Conservation (phyloP, 2,329 filamentous ascomycete genomes). For the Alternaria infectoria region DNA sequence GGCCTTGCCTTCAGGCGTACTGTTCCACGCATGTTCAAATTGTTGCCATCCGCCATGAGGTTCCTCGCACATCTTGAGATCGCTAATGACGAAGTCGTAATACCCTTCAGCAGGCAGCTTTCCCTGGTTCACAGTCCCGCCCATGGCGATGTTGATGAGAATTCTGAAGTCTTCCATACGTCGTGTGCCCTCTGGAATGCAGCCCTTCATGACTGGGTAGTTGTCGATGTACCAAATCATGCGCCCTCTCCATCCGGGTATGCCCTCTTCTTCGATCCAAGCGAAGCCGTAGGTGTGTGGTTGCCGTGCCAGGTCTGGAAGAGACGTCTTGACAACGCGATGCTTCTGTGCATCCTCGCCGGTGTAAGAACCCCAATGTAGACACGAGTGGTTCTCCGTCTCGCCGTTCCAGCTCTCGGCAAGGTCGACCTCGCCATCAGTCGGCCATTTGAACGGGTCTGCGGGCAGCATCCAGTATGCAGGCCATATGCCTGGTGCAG, state of each 20-base stretch:
- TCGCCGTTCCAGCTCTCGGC: slow-evolving; percentile 68
- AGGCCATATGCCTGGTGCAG: slow-evolving; percentile 65
- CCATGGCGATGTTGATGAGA: slow-evolving; percentile 68
- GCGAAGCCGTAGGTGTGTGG: slow-evolving; percentile 63
- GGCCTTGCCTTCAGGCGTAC: slow-evolving; percentile 40
- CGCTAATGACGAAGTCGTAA: slow-evolving; percentile 64
- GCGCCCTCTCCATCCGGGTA: slow-evolving; percentile 52
- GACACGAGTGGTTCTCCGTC: slow-evolving; percentile 61
- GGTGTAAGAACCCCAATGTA: slow-evolving; percentile 65
- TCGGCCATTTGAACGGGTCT: slow-evolving; percentile 65
- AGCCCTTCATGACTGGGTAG: slow-evolving; percentile 62
- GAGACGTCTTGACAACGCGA: slow-evolving; percentile 59
- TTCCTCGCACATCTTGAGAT: slow-evolving; percentile 60
- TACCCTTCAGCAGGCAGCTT: slow-evolving; percentile 59
- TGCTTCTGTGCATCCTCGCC: slow-evolving; percentile 64
- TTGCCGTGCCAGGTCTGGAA: slow-evolving; percentile 56
- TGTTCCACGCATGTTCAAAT: slow-evolving; percentile 61
- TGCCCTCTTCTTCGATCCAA: slow-evolving; percentile 59
- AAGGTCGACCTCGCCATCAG: slow-evolving; percentile 66
- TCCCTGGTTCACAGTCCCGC: slow-evolving; percentile 64
- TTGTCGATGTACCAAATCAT: slow-evolving; percentile 68
- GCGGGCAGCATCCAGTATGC: slow-evolving; percentile 67
- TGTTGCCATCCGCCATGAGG: slow-evolving; percentile 62
- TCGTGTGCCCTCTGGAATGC: slow-evolving; percentile 60
- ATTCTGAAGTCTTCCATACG: slow-evolving; percentile 63